Percentiles rank a stretch among this genome's conserved stretches.
Evolutionary conservation across 176 grass and related monocot genomes (phyloP).

Genomic region (Aegilops bicornis): DNA sequence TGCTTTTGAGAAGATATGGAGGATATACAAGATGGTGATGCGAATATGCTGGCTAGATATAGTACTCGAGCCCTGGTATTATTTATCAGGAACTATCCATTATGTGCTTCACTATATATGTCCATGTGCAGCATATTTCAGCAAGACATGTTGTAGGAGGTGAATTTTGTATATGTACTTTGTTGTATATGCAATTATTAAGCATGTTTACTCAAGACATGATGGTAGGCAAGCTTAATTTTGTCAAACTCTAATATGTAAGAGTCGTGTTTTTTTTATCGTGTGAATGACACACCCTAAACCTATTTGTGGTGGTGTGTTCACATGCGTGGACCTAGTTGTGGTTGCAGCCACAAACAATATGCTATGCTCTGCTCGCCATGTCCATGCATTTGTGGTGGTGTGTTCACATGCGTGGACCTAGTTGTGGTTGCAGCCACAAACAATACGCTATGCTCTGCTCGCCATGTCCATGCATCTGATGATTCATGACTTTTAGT

Average conservation of each 20-base stretch:
- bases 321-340: no score
- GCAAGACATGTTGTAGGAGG: not conserved
- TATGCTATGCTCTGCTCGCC: not conserved
- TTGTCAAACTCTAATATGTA: not conserved
- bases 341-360: no score
- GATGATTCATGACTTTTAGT: not conserved
- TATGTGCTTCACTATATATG: not conserved
- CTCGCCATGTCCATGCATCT: not conserved
- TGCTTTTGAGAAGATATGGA: not conserved
- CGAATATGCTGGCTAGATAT: not conserved
- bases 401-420: not conserved
- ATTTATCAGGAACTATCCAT: not conserved
- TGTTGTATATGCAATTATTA: no score
- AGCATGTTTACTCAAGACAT: no score
- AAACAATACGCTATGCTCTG: not conserved
- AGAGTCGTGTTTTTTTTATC: not conserved
- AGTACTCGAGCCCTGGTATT: not conserved
- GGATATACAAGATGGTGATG: not conserved
- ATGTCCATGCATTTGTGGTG: not conserved
- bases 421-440: no score
- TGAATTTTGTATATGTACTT: no score
- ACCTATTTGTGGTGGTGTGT: not conserved
- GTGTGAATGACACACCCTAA: not conserved
- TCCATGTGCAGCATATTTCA: not conserved
- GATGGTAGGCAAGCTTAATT: not conserved